Evolutionary conservation across 164 flowering plant species (phyloP), one percentile per base, ranked within the genome.

Genomic region (Euptelea pleiosperma): DNA sequence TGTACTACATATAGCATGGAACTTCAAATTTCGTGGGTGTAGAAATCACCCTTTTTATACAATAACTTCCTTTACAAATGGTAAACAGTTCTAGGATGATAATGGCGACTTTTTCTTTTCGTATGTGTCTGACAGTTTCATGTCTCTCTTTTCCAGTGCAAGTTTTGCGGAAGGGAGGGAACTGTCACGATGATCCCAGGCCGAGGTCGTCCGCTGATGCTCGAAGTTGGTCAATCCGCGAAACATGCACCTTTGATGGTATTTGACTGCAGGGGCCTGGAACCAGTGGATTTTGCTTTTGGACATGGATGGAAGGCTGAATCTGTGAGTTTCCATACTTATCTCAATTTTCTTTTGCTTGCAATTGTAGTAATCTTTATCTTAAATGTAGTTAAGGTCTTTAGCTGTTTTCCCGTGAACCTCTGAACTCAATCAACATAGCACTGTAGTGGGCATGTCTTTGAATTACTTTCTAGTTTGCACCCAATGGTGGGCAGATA

Each of bases 211-310:
- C 87, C 98, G 5, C 69, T 89, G 59, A 77, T 78, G 36, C 64
- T 43, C 30, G 78, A 73, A 49, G 42, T 2, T 2, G 62, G 80
- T 71, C 68, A 82, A 68, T 19, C 65, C 8, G 83, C 79, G 36
- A 63, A 62, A 5, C 71, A 35, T 61, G 60, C 79, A n/a, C 89
- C 95, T 4, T 29, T 91, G 72, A 89, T 91, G 96, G 2, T 62
- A 19, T 87, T 91, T 55, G 98, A 91, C 39, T 89, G 87, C 73
- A 69, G 98, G 58, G 96, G 96, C 26, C 71, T 70, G 66, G 96
- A 86, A 67, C 98, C 91, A 15, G 65, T 77, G 45, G 92, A 73
- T 39, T 91, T 75, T 72, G 55, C 61, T 6, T 85, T 91, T 57
- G 75, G 82, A 45, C 58, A 50, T 51, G 89, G 85, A 34, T 88